A percentile compares a stretch with the other conserved stretches of the same genome.
These are phyloP conservation scores for Mortierella claussenii DNA, from an alignment of 192 early-diverging fungal species.

Conservation along the genomic window DNA sequence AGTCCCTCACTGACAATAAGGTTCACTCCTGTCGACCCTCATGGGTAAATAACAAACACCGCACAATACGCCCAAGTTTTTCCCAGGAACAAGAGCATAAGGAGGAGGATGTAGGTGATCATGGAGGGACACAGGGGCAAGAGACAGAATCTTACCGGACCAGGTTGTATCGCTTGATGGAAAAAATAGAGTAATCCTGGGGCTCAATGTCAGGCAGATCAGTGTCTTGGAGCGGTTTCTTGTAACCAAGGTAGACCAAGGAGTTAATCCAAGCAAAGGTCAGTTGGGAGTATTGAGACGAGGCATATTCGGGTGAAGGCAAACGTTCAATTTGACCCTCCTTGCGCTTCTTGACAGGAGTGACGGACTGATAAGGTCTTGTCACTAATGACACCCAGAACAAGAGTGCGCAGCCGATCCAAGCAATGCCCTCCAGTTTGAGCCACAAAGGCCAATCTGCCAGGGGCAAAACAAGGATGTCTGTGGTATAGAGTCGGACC, in stretches of 20 bases:
- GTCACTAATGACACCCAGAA: slow-evolving; percentile 32
- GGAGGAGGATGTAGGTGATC: too few relatives aligned
- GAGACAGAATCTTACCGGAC: slow-evolving; percentile 24
- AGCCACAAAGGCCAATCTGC: slow-evolving; percentile 30
- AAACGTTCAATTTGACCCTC: slow-evolving; percentile 13
- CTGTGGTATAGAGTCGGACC: slow-evolving; percentile 12
- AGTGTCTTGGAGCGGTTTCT: slow-evolving; percentile 62
- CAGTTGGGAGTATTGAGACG: slow-evolving; percentile 48
- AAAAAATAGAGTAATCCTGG: slow-evolving; percentile 46
- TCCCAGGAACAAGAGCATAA: too few relatives aligned
- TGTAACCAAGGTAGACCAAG: slow-evolving; percentile 59
- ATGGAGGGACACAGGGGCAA: too few relatives aligned
- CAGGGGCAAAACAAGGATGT: slow-evolving; percentile 1
- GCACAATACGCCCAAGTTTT: too few relatives aligned
- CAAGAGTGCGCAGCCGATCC: slow-evolving; percentile 10
- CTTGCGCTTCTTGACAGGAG: slow-evolving; percentile 8
- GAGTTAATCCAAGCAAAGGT: slow-evolving; percentile 55
- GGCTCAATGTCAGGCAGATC: slow-evolving; percentile 69
- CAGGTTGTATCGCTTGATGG: slow-evolving; percentile 30
- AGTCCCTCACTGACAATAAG: too few relatives aligned
- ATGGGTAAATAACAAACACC: too few relatives aligned
- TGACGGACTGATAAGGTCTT: slow-evolving; percentile 15
- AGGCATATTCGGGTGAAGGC: slow-evolving; percentile 40
- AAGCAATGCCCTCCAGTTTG: slow-evolving; percentile 17
- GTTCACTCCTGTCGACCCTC: too few relatives aligned